Evolutionary conservation across 2,329 filamentous ascomycete genomes (phyloP).

Genomic region (Ophiobolus disseminans): DNA sequence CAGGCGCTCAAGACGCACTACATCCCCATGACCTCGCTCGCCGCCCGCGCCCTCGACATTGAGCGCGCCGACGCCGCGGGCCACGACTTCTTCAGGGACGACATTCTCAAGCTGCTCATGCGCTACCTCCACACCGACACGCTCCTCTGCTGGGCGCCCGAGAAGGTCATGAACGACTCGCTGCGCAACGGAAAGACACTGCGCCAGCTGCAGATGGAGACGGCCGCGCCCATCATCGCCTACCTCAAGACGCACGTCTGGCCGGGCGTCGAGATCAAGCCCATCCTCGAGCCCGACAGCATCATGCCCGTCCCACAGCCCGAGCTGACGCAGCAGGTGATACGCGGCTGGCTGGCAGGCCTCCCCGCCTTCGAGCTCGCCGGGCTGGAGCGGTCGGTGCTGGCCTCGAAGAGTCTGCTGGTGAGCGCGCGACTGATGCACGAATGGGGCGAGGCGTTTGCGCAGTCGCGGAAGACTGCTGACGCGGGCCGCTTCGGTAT

Average conservation of each 20-base stretch:
- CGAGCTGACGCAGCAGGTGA: conserved; percentile 75
- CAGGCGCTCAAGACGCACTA: conserved; percentile 87
- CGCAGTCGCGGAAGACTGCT: conserved; percentile 56
- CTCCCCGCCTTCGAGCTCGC: conserved; percentile 83
- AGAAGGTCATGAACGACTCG: conserved; percentile 57
- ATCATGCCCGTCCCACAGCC: conserved; percentile 80
- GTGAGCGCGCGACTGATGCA: conserved; percentile 77
- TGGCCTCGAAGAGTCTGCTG: conserved; percentile 87
- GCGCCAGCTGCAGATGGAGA: conserved; percentile 73
- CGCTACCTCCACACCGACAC: conserved; percentile 92
- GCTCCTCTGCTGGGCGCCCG: conserved; percentile 85
- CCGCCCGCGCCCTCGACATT: conserved; percentile 85
- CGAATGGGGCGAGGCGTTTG: conserved; percentile 84
- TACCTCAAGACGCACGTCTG: conserved; percentile 78
- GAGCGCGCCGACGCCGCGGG: conserved; percentile 67
- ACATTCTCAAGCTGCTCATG: conserved; percentile 73
- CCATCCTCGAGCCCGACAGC: conserved; percentile 78
- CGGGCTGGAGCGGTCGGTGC: conserved; percentile 79
- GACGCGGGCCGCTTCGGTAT: conserved; percentile 69
- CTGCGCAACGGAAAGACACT: conserved; percentile 61
- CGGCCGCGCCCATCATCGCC: conserved; percentile 72
- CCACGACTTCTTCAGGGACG: conserved; percentile 62
- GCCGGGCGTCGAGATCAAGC: conserved; percentile 80
- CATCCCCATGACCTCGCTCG: conserved; percentile 86
- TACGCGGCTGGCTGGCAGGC: conserved; percentile 77